Base-by-base conservation (phyloP, 1,139 yeast species). In the Saccharomyces hybrid region DNA sequence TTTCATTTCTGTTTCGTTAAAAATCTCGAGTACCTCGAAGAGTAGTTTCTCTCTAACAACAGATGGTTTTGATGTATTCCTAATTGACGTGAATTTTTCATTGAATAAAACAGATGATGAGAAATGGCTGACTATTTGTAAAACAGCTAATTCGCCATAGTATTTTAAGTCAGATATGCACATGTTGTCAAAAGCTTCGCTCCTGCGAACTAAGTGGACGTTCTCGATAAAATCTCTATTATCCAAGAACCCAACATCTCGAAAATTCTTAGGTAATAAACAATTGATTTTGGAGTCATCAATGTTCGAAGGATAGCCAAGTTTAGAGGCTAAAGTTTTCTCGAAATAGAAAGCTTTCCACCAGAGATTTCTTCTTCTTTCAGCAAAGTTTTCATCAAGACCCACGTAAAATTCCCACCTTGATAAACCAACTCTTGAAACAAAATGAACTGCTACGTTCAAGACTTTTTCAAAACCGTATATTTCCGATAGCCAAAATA, bases 321-420 rank as follows among this genome's bases (percentile, higher is more conserved):
- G 53, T 19, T 57, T 53, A n/a, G 56, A 47, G 3, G 56, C 47
- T 6, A 49, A 53, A 5, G 50, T 42, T 46, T 64, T 64, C 51
- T 64, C 67, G 26, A 55, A 58, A 47, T 55, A 51, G 52, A 63
- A 68, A 29, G 66, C 52, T 38, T 59, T 60, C 72, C 72, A 69
- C 67, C 68, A 68, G 7, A 62, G 47, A 6, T 34, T 52, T 54
- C 72, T 60, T 52, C 68, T 62, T 47, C 62, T 60, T 52, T 68
- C 71, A 8, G 72, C 71, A 7, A 58, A 52, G 3, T 52, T 57
- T 53, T 69, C 71, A 50, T 65, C 66, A 49, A 67, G 51, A 5
- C 70, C 71, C n/a, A 68, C 65, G 52, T 67, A 68, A 52, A 55
- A 65, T 49, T 69, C 73, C 72, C 72, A 69, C 23, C 69, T 60